Evolutionary conservation across 805 yeast genomes (phyloP).

Genomic region (Pichia cephalocereana): DNA sequence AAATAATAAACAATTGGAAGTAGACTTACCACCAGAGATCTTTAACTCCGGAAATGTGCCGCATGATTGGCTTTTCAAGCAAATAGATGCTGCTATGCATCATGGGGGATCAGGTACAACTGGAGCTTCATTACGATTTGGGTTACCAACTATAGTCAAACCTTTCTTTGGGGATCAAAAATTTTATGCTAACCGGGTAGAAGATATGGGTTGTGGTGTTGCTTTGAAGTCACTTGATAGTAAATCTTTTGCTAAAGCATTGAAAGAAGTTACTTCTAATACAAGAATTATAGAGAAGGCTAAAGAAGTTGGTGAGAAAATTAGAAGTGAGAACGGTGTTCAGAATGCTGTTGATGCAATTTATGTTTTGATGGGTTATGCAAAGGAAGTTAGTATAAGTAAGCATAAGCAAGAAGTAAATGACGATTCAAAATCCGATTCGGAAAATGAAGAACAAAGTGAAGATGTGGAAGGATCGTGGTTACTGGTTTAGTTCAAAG

Average conservation of each 20-base stretch:
- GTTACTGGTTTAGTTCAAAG: slow-evolving; percentile 15
- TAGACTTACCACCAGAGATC: slow-evolving; percentile 56
- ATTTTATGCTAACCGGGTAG: slow-evolving; percentile 80
- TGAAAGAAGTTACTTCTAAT: slow-evolving; percentile 59
- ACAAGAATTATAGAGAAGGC: slow-evolving; percentile 64
- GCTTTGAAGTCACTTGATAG: slow-evolving; percentile 59
- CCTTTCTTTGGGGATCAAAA: slow-evolving; percentile 97
- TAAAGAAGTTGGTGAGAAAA: slow-evolving; percentile 46
- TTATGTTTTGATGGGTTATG: slow-evolving; percentile 74
- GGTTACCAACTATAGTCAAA: slow-evolving; percentile 81
- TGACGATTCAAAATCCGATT: slow-evolving; percentile 14
- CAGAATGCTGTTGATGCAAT: slow-evolving; percentile 63
- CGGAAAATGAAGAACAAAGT: background rate
- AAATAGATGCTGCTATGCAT: slow-evolving; percentile 88
- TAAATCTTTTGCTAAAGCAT: slow-evolving; percentile 54
- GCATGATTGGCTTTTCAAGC: slow-evolving; percentile 91
- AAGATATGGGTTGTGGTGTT: slow-evolving; percentile 82
- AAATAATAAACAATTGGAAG: slow-evolving; percentile 25
- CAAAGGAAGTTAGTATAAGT: slow-evolving; percentile 44
- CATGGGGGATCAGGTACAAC: slow-evolving; percentile 98
- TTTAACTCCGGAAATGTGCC: slow-evolving; percentile 68
- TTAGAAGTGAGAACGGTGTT: slow-evolving; percentile 75
- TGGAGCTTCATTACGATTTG: slow-evolving; percentile 81
- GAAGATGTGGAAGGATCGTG: slow-evolving; percentile 24
- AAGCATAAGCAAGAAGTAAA: slow-evolving; percentile 28